A percentile compares a stretch with the other conserved stretches of the same genome.
These are phyloP conservation scores for Phytophthora quininea DNA, from an alignment of 352 stramenopile genomes.

Conservation along the genomic window DNA sequence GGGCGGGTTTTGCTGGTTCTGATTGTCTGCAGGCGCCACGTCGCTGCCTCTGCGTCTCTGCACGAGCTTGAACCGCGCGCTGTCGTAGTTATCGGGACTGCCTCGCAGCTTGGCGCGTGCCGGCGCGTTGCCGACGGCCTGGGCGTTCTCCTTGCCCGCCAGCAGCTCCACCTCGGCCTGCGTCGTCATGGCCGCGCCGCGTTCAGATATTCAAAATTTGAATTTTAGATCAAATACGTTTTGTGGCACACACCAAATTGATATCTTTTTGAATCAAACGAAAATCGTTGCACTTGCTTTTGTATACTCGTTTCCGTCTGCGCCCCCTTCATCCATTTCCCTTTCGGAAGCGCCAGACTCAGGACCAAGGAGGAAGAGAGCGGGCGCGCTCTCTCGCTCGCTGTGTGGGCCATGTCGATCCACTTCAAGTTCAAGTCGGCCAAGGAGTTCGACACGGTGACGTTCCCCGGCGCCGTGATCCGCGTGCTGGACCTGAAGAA, in stretches of 20 bases:
- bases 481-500: slow-evolving; percentile 92
- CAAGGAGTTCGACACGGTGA: slow-evolving; percentile 91
- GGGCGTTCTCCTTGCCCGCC: slow-evolving; percentile 35
- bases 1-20: slow-evolving; percentile 14
- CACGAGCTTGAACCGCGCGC: slow-evolving; percentile 43
- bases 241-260: too few species aligned
- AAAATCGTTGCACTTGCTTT: not conserved
- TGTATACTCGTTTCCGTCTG: not conserved
- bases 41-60: slow-evolving; percentile 37
- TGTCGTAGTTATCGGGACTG: slow-evolving; percentile 33
- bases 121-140: slow-evolving; percentile 3
- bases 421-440: slow-evolving; percentile 93
- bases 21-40: slow-evolving; percentile 3
- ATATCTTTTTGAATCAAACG: too few species aligned
- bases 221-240: too few species aligned
- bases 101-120: slow-evolving; percentile 18
- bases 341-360: not conserved
- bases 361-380: not conserved
- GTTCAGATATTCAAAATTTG: slow-evolving; percentile 57
- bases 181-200: slow-evolving; percentile 37
- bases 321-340: not conserved
- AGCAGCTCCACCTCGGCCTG: slow-evolving; percentile 30
- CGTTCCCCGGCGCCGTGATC: slow-evolving; percentile 85
- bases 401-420: slow-evolving; percentile 77
- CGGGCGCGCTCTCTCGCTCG: not conserved